Percentiles rank a stretch among this genome's conserved stretches.
Conservation (phyloP, 2,329 filamentous ascomycete genomes). For the Apiospora sp. region DNA sequence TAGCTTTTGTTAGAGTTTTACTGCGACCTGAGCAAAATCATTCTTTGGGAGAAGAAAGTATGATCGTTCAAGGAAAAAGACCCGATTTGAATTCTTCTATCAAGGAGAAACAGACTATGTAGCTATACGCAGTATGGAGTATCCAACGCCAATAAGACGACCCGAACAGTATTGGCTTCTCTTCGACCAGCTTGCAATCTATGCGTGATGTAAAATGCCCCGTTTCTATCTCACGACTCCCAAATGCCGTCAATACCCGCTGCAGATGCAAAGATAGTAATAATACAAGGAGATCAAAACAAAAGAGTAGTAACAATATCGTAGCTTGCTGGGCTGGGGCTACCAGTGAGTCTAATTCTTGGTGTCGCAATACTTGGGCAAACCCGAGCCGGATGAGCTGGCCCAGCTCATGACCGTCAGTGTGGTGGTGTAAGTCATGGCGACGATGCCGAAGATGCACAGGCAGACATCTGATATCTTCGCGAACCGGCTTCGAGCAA, state of each 20-base stretch:
- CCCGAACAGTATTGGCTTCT: constrained; percentile 13
- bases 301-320: neutral
- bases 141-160: constrained; percentile 17
- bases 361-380: constrained; percentile 64
- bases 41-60: neutral
- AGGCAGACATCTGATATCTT: constrained; percentile 77
- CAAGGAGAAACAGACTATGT: constrained; percentile 8
- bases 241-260: constrained; percentile 13
- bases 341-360: constrained; percentile 32
- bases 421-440: constrained; percentile 91
- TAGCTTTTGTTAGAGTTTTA: neutral
- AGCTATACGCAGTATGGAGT: constrained; percentile 19
- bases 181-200: constrained; percentile 8
- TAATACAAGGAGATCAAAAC: constrained; percentile 17
- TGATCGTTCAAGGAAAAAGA: neutral
- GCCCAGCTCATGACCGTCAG: constrained; percentile 91
- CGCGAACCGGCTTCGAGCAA: constrained; percentile 74
- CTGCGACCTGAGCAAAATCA: neutral
- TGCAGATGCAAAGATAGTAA: constrained; percentile 18
- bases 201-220: neutral
- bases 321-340: neutral
- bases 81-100: neutral
- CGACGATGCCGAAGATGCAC: constrained; percentile 81
- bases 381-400: constrained; percentile 50
- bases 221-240: neutral